Percentiles rank a stretch among this genome's conserved stretches.
Evolutionary conservation across 257 asterid species (phyloP).

Genomic region (Avicennia marina): DNA sequence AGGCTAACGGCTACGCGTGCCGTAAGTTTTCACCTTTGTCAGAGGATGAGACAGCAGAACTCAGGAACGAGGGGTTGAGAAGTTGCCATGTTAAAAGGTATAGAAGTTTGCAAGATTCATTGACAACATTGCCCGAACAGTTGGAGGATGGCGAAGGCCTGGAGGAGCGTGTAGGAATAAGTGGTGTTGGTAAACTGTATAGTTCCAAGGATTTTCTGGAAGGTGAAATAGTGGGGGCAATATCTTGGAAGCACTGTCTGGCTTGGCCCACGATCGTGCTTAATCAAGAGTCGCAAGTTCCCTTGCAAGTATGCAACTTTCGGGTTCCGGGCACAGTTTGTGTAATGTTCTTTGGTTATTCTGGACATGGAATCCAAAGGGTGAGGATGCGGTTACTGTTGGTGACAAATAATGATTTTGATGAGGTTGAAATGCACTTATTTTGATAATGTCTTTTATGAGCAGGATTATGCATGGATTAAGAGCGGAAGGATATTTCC

Average conservation of each 20-base stretch:
- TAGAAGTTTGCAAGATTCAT: slow-evolving; percentile 36
- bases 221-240: slow-evolving; percentile 95
- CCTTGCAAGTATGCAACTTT: slow-evolving; percentile 66
- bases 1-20: slow-evolving; percentile 23
- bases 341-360: slow-evolving; percentile 97
- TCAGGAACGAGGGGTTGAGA: slow-evolving; percentile 36
- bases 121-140: slow-evolving; percentile 36
- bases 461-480: slow-evolving; percentile 96
- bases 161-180: slow-evolving; percentile 43
- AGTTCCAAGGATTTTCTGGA: slow-evolving; percentile 47
- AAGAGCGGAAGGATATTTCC: slow-evolving; percentile 88
- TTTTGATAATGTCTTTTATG: slow-evolving; percentile 17
- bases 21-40: slow-evolving; percentile 52
- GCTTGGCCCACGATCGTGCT: slow-evolving; percentile 99
- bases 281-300: slow-evolving; percentile 68
- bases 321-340: slow-evolving; percentile 60
- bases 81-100: slow-evolving; percentile 21
- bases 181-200: slow-evolving; percentile 41
- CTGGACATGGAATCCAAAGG: slow-evolving; percentile 96
- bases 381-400: too few species aligned
- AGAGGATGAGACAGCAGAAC: slow-evolving; percentile 53
- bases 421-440: neutral
- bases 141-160: slow-evolving; percentile 44
- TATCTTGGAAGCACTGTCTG: slow-evolving; percentile 66
- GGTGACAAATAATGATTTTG: too few species aligned